Evolutionary conservation across 2,329 filamentous ascomycete genomes (phyloP).

Genomic region (Fusarium nematophilum): DNA sequence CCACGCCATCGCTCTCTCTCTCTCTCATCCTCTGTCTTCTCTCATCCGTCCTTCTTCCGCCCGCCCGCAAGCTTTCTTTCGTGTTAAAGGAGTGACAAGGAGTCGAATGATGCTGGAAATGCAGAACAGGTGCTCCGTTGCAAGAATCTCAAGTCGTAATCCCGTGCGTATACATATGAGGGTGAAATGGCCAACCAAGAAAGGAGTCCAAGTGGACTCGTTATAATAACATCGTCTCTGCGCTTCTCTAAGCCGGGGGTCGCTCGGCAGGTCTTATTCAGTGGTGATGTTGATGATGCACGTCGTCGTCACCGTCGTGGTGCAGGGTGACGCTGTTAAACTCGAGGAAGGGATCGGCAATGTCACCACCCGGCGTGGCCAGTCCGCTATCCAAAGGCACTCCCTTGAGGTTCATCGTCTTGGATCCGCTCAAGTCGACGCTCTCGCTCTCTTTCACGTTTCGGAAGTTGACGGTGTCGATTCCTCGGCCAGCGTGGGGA

Average conservation of each 20-base stretch:
- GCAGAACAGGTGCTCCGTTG: conserved; percentile 36
- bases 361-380: conserved; percentile 84
- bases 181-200: conserved; percentile 24
- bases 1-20: background rate
- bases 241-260: conserved; percentile 5
- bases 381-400: conserved; percentile 89
- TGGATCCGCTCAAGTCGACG: conserved; percentile 80
- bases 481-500: conserved; percentile 87
- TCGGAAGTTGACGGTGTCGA: conserved; percentile 96
- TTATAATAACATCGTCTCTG: conserved; percentile 15
- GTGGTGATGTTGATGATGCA: conserved; percentile 40
- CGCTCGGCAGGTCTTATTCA: conserved; percentile 5
- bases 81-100: conserved; percentile 42
- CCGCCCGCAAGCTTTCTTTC: conserved; percentile 19
- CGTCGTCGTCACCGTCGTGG: conserved; percentile 87
- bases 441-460: conserved; percentile 98
- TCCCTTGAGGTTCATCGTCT: conserved; percentile 70
- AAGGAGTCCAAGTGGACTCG: conserved; percentile 13
- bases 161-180: conserved; percentile 38
- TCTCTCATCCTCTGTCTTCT: conserved; percentile 1
- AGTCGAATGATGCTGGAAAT: conserved; percentile 39
- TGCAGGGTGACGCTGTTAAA: conserved; percentile 99
- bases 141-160: conserved; percentile 41
- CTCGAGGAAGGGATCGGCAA: conserved; percentile 93
- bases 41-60: conserved; percentile 3